Base-by-base conservation (phyloP, 2,329 filamentous ascomycete species). In the Trichoderma harzianum region DNA sequence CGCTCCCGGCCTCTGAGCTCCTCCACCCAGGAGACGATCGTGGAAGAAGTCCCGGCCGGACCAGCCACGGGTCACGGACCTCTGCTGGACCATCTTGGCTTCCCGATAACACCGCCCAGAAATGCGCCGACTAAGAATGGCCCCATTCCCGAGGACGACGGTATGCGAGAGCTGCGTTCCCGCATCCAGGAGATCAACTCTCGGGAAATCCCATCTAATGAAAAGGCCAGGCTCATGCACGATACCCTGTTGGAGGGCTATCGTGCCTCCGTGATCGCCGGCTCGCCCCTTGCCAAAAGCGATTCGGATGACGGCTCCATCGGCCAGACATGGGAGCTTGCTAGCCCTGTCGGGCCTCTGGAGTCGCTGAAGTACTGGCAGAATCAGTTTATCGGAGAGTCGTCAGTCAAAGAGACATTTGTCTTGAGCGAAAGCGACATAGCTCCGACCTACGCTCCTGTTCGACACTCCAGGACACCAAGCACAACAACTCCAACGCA, bases 191-290 rank as follows among this genome's bases (percentile, higher is more conserved):
- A 84, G 26, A 91, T 95, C 73, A 91, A 93, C 78, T 84, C 87
- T 30, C 85, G 86, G 75, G 84, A 89, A 28, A 84, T 90, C 62
- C 80, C 87, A 4, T 84, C 86, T 57, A 79, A 84, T 7, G 90
- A 93, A 72, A 94, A 94, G 81, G 93, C 93, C 28, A 87, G 85
- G 72, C 83, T 91, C 76, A 90, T 95, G 80, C 93, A 95, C 79
- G 85, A 87, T 58, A 80, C 93, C 70, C 86, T 95, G 79, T 90
- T 90, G 68, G 91, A 93, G 78, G 87, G 88, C 51, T 93, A 95
- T 76, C 80, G 79, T 62, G 78, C 81, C n/a, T 82, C 83, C 11
- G 78, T 75, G 70, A 67, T 71, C 21, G 63, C 73, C 2, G 71
- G 73, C 18, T 72, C n/a, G 39, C 64, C 76, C 30, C 47, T 74